Percentiles rank a stretch among this genome's conserved stretches.
Evolutionary conservation across 2,329 filamentous ascomycete genomes (phyloP).

Genomic region (Fusarium sp.): DNA sequence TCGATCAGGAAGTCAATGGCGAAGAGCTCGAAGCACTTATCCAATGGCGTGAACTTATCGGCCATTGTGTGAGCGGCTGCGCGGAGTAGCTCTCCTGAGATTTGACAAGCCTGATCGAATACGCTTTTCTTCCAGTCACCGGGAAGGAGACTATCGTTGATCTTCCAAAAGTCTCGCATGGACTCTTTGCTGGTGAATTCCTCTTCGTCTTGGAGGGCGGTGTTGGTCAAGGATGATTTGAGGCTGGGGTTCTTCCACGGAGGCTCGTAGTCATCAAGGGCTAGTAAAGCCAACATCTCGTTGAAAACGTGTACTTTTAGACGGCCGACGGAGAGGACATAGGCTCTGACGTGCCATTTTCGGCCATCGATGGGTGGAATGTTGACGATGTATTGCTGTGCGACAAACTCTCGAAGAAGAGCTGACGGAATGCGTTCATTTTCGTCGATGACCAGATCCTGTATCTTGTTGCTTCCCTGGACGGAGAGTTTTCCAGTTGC

Average conservation of each 20-base stretch:
- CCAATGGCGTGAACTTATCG: constrained; percentile 48
- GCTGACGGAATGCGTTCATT: constrained; percentile 48
- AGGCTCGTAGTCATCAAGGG: constrained; percentile 46
- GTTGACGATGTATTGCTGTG: constrained; percentile 48
- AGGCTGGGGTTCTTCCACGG: constrained; percentile 48
- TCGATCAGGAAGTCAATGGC: constrained; percentile 50
- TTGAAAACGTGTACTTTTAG: constrained; percentile 50
- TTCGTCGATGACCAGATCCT: constrained; percentile 42
- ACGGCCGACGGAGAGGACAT: constrained; percentile 48
- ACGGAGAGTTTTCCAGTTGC: constrained; percentile 35
- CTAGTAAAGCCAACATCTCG: constrained; percentile 49
- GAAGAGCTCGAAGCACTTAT: constrained; percentile 51
- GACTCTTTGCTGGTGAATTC: constrained; percentile 44
- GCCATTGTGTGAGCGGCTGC: constrained; percentile 50
- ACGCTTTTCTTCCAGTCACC: constrained; percentile 45
- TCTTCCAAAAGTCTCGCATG: constrained; percentile 48
- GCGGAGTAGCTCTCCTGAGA: constrained; percentile 46
- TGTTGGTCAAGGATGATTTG: constrained; percentile 49
- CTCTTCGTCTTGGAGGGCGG: constrained; percentile 47
- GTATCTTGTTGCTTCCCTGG: background rate
- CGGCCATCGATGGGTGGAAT: constrained; percentile 44
- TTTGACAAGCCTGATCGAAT: constrained; percentile 47
- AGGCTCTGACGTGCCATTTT: constrained; percentile 50
- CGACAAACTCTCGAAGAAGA: constrained; percentile 50
- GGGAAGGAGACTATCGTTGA: constrained; percentile 42